Conservation (phyloP, 306 rosid species). For the Castanea crenata region DNA sequence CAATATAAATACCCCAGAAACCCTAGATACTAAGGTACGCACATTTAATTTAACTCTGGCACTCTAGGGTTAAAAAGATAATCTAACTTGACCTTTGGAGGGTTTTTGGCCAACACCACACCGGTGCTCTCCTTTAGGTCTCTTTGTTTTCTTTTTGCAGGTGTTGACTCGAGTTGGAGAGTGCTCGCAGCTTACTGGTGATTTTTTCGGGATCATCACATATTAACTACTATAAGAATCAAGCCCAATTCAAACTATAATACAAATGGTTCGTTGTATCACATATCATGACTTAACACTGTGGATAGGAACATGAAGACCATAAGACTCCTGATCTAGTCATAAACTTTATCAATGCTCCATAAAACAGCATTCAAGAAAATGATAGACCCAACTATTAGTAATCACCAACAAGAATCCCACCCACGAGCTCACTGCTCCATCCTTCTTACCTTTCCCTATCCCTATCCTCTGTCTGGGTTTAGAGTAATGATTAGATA, state of each 20-base stretch:
- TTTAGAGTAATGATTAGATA: not conserved
- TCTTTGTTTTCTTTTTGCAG: too few relatives aligned
- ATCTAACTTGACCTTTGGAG: too few relatives aligned
- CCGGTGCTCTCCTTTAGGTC: too few relatives aligned
- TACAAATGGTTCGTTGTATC: too few relatives aligned
- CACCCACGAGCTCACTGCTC: not conserved
- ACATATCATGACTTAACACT: not conserved
- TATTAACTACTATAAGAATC: not conserved
- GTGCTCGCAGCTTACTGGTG: too few relatives aligned
- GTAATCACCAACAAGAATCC: not conserved
- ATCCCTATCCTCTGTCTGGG: not conserved
- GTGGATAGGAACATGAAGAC: not conserved
- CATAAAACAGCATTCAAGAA: not conserved
- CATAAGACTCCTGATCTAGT: not conserved
- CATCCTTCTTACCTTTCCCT: not conserved
- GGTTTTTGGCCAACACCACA: too few relatives aligned
- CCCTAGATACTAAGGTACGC: too few relatives aligned
- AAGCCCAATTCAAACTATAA: not conserved
- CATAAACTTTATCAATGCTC: not conserved
- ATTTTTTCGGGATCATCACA: too few relatives aligned
- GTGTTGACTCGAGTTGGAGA: too few relatives aligned
- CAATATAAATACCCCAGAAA: too few relatives aligned
- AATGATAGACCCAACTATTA: not conserved
- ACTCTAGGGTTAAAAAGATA: too few relatives aligned
- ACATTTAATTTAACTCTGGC: too few relatives aligned